Percentiles rank a stretch among this genome's conserved stretches.
These are phyloP conservation scores for Sporothrix globosa DNA, from an alignment of 2,329 filamentous ascomycete genomes.

Conservation along the genomic window DNA sequence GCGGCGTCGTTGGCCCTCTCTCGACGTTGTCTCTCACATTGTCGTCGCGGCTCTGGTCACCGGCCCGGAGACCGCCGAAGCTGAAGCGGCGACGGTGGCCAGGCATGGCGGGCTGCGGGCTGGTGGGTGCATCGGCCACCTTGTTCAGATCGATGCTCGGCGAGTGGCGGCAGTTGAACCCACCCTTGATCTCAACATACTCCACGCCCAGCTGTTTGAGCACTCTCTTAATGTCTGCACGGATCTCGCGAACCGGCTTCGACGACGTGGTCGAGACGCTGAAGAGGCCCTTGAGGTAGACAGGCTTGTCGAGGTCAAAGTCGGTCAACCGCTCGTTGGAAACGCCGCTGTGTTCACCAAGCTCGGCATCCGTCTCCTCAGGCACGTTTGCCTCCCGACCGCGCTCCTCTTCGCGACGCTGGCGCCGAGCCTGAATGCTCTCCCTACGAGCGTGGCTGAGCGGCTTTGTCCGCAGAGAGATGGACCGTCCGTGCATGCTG, in stretches of 20 bases:
- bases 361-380: conserved; percentile 86
- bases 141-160: conserved; percentile 88
- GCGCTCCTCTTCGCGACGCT: conserved; percentile 56
- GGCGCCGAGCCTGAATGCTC: conserved; percentile 85
- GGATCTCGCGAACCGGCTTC: conserved; percentile 83
- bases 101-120: conserved; percentile 55
- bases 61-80: conserved; percentile 68
- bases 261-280: conserved; percentile 96
- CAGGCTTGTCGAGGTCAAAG: conserved; percentile 85
- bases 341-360: conserved; percentile 63
- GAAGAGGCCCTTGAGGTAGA: conserved; percentile 94
- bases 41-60: conserved; percentile 64
- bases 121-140: conserved; percentile 65
- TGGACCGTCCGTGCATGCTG: conserved; percentile 55
- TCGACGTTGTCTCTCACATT: conserved; percentile 60
- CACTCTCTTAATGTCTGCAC: conserved; percentile 87
- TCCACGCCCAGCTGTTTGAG: conserved; percentile 87
- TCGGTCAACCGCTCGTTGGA: conserved; percentile 66
- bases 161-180: conserved; percentile 84
- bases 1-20: conserved; percentile 54
- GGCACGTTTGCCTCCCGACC: conserved; percentile 76
- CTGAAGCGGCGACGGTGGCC: conserved; percentile 79
- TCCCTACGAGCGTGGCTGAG: conserved; percentile 86
- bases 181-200: conserved; percentile 88
- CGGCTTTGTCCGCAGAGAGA: conserved; percentile 78